Evolutionary conservation across 1,284 basidiomycete species (phyloP), one percentile per base, ranked within the genome.

Genomic region (Takashimella tepidaria): DNA sequence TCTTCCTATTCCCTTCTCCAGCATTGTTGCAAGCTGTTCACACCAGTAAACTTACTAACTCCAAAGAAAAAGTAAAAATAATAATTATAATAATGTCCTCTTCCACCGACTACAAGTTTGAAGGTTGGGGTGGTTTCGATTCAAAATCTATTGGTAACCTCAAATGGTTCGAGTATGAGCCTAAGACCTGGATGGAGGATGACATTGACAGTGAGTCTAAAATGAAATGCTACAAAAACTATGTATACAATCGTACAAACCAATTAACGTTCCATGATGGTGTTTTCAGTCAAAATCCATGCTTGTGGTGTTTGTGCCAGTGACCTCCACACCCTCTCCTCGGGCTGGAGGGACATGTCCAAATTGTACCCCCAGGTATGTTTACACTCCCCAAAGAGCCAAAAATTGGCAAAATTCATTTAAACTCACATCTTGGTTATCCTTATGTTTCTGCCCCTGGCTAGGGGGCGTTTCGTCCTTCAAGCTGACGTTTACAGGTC

Each of bases 141-240:
- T 58, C 58, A 47, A 62, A 72, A 41, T 67, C 68, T 4, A 58
- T 70, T 56, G 75, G 74, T n/a, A 67, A 75, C 42, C 55, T 77
- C 53, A 65, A 72, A 56, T 69, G 62, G 55, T 57, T 63, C 56
- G 64, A 70, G 45, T 71, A 72, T 55, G 57, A 68, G 52, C 70
- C 70, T 31, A 75, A 76, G 62, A 50, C 63, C 21, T 76, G 69
- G 56, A 69, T 67, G 20, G 72, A 75, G 43, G 70, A 69, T 50
- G 75, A 77, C 53, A 66, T 77, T 31, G 76, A 77, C 31, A 68
- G 69, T 68, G 59, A 60, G 69, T 62, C 31, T 37, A 37, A 37
- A 37, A 16, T 37, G 31, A 8, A n/a, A n/a, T n/a, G n/a, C n/a
- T n/a, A n/a, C n/a, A n/a, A n/a, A n/a, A n/a, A n/a, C n/a, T n/a